Conservation (phyloP, 352 stramenopile genomes). For the Phytophthora colocasiae region DNA sequence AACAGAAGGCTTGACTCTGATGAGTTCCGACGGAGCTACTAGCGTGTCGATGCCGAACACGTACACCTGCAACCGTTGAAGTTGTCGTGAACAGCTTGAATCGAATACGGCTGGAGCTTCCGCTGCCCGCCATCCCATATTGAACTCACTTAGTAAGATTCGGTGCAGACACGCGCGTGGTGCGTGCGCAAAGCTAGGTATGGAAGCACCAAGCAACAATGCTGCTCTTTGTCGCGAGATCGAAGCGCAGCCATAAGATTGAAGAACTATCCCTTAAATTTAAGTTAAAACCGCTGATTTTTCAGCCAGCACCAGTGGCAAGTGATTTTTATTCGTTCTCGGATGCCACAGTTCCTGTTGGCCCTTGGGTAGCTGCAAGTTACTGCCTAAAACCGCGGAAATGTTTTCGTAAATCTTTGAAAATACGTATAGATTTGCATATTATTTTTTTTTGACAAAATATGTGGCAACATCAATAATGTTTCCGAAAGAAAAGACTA, state of each 20-base stretch:
- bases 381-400: no score
- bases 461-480: no score
- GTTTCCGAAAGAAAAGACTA: no score
- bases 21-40: neutral
- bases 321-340: no score
- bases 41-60: neutral
- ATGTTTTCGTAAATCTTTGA: no score
- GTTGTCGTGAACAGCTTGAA: neutral
- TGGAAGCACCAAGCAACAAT: neutral
- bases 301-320: neutral
- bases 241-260: neutral
- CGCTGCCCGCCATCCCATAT: neutral
- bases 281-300: neutral
- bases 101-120: no score
- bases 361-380: no score
- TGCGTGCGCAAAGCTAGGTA: no score
- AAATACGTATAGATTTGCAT: no score
- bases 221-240: constrained; percentile 1
- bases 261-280: neutral
- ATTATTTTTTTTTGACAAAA: no score
- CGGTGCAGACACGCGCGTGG: neutral
- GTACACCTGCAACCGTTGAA: neutral
- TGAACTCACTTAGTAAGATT: neutral
- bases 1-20: no score
- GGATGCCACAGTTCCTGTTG: no score